A percentile compares a stretch with the other conserved stretches of the same genome.
These are phyloP conservation scores for Solanum medicagineum DNA, from an alignment of 257 asterid species.

Conservation along the genomic window DNA sequence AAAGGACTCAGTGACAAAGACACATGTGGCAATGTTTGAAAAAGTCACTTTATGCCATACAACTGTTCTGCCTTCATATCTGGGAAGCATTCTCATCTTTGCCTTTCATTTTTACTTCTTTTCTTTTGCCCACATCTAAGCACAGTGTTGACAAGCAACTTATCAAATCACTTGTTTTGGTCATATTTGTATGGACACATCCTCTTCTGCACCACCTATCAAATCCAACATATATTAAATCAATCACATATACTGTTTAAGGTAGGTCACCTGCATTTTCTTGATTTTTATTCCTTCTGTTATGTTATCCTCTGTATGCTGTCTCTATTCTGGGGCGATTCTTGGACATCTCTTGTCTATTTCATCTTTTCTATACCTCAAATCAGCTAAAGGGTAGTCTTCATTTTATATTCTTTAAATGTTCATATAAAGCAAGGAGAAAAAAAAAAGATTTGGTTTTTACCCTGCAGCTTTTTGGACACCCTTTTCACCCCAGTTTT, in stretches of 20 bases:
- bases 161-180: background rate
- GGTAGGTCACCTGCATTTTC: slow-evolving; percentile 28
- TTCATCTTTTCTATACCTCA: background rate
- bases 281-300: slow-evolving; percentile 12
- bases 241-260: background rate
- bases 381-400: background rate
- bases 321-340: background rate
- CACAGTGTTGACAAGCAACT: background rate
- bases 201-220: background rate
- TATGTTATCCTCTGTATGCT: slow-evolving; percentile 9
- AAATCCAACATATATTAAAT: background rate
- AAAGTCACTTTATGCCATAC: slow-evolving; percentile 7
- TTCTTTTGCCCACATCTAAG: background rate
- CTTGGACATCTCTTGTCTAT: background rate
- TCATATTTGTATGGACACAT: background rate
- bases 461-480: background rate
- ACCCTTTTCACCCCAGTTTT: background rate
- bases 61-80: slow-evolving; percentile 11
- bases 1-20: slow-evolving; percentile 20
- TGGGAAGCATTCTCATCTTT: slow-evolving; percentile 7
- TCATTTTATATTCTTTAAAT: background rate
- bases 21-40: slow-evolving; percentile 13
- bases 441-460: background rate
- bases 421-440: background rate
- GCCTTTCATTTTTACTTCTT: background rate